A percentile compares a stretch with the other conserved stretches of the same genome.
Conservation (phyloP, 192 early-diverging fungal species). For the Backusella circina region DNA sequence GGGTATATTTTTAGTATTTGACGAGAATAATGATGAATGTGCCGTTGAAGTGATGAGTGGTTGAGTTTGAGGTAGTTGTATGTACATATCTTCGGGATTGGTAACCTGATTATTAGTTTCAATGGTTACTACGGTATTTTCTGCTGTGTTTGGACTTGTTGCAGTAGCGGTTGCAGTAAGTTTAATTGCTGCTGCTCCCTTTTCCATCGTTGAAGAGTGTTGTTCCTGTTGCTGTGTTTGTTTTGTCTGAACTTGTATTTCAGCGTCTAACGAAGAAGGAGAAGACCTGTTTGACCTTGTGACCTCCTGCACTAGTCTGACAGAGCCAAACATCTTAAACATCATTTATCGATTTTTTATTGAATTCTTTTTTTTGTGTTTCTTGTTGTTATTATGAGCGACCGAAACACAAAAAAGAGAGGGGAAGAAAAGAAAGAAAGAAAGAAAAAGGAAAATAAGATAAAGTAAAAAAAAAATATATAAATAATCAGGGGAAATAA, state of each 20-base stretch:
- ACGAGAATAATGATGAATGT: background rate
- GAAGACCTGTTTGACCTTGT: slow-evolving; percentile 17
- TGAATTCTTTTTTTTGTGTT: background rate
- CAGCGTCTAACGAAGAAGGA: background rate
- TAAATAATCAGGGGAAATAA: background rate
- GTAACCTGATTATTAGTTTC: background rate
- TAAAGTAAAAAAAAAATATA: background rate
- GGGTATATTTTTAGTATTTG: background rate
- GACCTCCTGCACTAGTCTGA: slow-evolving; percentile 37
- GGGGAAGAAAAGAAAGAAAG: background rate
- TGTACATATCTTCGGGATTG: background rate
- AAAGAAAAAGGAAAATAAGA: background rate
- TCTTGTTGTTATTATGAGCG: background rate
- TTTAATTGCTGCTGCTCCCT: background rate
- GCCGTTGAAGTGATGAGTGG: background rate
- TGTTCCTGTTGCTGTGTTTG: background rate
- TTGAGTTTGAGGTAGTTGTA: background rate
- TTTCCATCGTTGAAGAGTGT: background rate
- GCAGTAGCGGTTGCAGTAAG: background rate
- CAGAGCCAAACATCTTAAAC: slow-evolving; percentile 32
- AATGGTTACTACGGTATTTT: background rate
- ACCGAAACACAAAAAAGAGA: background rate
- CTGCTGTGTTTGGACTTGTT: background rate
- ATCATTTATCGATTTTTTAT: slow-evolving; percentile 6
- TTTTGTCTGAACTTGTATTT: background rate